Evolutionary conservation across 208 protist species (phyloP), one percentile per base, ranked within the genome.

Genomic region (Trypanosoma avium): DNA sequence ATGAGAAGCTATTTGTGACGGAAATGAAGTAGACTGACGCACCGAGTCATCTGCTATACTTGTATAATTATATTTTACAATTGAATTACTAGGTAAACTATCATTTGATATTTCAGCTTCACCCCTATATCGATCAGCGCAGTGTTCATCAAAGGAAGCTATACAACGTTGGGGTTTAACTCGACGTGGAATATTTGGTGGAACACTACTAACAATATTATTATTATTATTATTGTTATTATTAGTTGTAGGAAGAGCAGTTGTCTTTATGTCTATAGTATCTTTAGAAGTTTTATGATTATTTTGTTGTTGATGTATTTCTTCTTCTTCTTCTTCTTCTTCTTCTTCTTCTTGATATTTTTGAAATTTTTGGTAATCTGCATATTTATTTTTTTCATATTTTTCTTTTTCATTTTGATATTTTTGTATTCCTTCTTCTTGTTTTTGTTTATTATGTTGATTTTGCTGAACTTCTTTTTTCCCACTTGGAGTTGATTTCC

Each of bases 121-220:
- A 21, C 19, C 58, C 29, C 43, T 19, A 32, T 64, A 64, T 12
- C 58, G 58, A 45, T 64, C 45, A 22, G 60, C 60, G 22, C 60
- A 57, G 3, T 12, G 2, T 6, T 66, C 60, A 45, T 66, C 27
- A 48, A 66, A 66, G 2, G 60, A 66, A 10, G 35, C 40, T 10
- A 57, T 35, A 22, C 48, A n/a, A 5, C 22, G 24, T 19, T 4
- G 0, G 21, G n/a, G 0, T 27, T 57, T 54, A 22, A 15, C 35
- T 17, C 60, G 26, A 13, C 48, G 48, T 38, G 60, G 60, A 36
- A 66, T 24, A 30, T 66, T 57, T 22, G 24, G 19, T 35, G 35
- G 22, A 27, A 35, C 60, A 9, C 36, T 35, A 42, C 10, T n/a
- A 2, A 15, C 17, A 42, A n/a, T 42, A 9, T 4, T 38, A 38